Evolutionary conservation across 176 grass and related monocot genomes (phyloP), one percentile per base, ranked within the genome.

Genomic region (Tillandsia fasciculata): DNA sequence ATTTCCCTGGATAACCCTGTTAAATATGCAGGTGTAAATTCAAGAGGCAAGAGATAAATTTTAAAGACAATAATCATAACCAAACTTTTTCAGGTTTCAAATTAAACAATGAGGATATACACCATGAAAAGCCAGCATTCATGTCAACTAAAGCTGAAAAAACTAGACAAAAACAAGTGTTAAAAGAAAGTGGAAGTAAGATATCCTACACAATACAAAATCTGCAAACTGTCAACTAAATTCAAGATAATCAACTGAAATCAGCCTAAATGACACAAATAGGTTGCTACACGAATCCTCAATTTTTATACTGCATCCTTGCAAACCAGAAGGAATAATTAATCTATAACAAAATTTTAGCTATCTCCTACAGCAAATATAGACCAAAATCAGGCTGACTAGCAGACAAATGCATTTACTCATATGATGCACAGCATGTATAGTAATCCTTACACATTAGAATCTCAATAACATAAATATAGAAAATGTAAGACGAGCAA

Each of bases 1-100:
- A 97, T 63, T 97, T 97, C 65, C 93, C 89, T 53, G 89, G 93
- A 85, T 97, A 97, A 70, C 93, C 93, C 93, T 97, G 88, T 87
- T 56, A 50, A 56, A 50, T 58, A 73, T 59, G 54, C 20, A 17
- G 54, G 20, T 48, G 71, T 49, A 22, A 79, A 70, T 53, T 72
- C 33, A 87, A 23, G 49, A 87, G 71, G 26, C n/a, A 84, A 50
- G 50, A 57, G 17, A 77, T 74, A 27, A 56, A 56, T 68, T 56
- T 15, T 23, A 71, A 53, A 57, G 72, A 66, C 59, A 68, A 24
- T n/a, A 76, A 23, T 63, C 76, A 71, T 42, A 42, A 42, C 3
- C 72, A 33, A 50, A 74, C 51, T 27, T 64, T 47, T 57, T 42
- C 48, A 68, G 58, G 65, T 11, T 72, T 59, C 20, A 59, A 18